Evolutionary conservation across 768 basidiomycete species (phyloP).

Genomic region (Leccinum longicurvipes): DNA sequence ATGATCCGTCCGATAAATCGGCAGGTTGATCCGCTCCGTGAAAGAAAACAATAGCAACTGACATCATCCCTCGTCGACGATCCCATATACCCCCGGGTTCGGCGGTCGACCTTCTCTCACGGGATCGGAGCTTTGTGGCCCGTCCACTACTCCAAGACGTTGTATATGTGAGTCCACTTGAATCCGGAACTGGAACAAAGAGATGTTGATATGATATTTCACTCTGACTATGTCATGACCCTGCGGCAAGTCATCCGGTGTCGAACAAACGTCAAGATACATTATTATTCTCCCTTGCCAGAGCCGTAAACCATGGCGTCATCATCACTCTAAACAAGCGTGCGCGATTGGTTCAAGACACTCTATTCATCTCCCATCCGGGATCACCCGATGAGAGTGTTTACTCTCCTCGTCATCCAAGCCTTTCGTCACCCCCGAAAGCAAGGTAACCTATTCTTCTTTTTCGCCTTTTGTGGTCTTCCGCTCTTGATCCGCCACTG

Average conservation of each 20-base stretch:
- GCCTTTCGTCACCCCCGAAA: not conserved
- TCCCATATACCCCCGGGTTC: not conserved
- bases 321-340: not conserved
- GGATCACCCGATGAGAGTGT: not conserved
- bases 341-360: not conserved
- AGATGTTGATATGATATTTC: not conserved
- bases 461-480: not conserved
- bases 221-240: not conserved
- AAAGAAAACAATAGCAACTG: constrained; percentile 2
- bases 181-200: not conserved
- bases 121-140: not conserved
- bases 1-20: constrained; percentile 18
- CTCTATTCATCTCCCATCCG: not conserved
- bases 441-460: not conserved
- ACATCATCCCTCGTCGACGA: constrained; percentile 4
- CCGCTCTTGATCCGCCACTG: not conserved
- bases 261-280: not conserved
- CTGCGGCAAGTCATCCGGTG: no score
- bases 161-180: no score
- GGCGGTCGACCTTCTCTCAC: not conserved
- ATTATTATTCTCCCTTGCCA: not conserved
- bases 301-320: constrained; percentile 1
- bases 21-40: not conserved
- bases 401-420: not conserved
- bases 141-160: no score